phyloP scores from a whole-genome alignment of 1,284 basidiomycete genomes.

The Rhodotorula mucilaginosa region DNA sequence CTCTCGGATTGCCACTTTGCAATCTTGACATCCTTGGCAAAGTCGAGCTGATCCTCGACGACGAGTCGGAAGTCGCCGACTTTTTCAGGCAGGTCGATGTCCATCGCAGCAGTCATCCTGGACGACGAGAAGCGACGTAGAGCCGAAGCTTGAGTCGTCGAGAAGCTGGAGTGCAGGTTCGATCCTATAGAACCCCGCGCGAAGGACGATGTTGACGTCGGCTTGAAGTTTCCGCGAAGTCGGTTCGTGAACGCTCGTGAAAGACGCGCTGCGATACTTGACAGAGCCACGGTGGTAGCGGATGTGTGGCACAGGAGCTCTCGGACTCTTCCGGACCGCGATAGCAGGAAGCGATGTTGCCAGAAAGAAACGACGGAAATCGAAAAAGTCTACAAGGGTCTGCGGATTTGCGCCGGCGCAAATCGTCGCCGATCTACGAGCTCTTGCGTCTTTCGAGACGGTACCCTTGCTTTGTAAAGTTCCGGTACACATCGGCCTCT shows the following conservation, averaged over 20 bases:
- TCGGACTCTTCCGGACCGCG: no score
- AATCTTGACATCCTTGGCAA: conserved; percentile 27
- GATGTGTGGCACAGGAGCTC: no score
- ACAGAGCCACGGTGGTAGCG: not conserved
- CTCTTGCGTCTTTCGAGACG: not conserved
- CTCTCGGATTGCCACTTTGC: conserved; percentile 40
- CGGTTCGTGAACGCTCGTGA: not conserved
- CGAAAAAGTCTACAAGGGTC: no score
- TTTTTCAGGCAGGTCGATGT: conserved; percentile 6
- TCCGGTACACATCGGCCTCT: not conserved
- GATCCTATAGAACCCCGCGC: no score
- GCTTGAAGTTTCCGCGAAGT: no score
- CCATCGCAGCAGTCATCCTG: conserved; percentile 2
- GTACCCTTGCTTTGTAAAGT: not conserved
- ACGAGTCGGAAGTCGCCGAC: conserved; percentile 37
- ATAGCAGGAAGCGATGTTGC: no score
- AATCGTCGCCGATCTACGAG: no score
- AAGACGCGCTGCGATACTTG: not conserved
- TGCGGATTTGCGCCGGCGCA: no score
- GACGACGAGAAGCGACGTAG: not conserved
- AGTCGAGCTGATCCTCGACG: conserved; percentile 31
- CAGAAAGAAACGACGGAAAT: no score
- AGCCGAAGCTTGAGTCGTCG: not conserved
- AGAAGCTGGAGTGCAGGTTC: not conserved
- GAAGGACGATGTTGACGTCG: no score